phyloP scores from a whole-genome alignment of 2,329 filamentous ascomycete species.

The Botryotinia calthae region DNA sequence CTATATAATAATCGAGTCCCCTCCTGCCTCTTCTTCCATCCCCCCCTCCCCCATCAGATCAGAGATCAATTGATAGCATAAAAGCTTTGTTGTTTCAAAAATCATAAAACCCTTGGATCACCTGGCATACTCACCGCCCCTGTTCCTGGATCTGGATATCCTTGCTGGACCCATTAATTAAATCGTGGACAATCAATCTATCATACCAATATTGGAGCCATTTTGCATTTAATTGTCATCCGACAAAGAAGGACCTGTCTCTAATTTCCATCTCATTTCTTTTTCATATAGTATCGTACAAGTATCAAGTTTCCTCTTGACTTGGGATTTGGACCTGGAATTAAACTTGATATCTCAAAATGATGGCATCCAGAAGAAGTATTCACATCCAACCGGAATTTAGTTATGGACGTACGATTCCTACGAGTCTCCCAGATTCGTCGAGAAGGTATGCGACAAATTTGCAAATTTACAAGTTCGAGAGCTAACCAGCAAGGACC shows the following conservation, averaged over 20 bases:
- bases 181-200: slow-evolving; percentile 17
- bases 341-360: slow-evolving; percentile 20
- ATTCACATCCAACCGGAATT: slow-evolving; percentile 37
- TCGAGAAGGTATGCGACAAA: slow-evolving; percentile 37
- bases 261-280: neutral
- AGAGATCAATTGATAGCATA: slow-evolving; percentile 11
- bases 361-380: slow-evolving; percentile 39
- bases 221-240: slow-evolving; percentile 15
- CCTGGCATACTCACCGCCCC: slow-evolving; percentile 21
- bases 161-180: slow-evolving; percentile 20
- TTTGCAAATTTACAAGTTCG: slow-evolving; percentile 18
- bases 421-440: slow-evolving; percentile 31
- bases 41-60: neutral
- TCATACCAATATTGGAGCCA: slow-evolving; percentile 9
- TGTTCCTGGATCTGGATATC: slow-evolving; percentile 18
- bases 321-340: neutral
- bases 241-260: slow-evolving; percentile 8
- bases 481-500: slow-evolving; percentile 35
- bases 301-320: slow-evolving; percentile 12
- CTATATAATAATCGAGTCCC: slow-evolving; percentile 4
- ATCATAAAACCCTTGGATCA: slow-evolving; percentile 16
- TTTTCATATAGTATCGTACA: slow-evolving; percentile 1
- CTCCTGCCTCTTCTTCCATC: neutral
- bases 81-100: slow-evolving; percentile 21
- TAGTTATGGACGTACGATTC: slow-evolving; percentile 32